phyloP scores from a whole-genome alignment of 2,329 filamentous ascomycete species.

The Penicillium polonicum region DNA sequence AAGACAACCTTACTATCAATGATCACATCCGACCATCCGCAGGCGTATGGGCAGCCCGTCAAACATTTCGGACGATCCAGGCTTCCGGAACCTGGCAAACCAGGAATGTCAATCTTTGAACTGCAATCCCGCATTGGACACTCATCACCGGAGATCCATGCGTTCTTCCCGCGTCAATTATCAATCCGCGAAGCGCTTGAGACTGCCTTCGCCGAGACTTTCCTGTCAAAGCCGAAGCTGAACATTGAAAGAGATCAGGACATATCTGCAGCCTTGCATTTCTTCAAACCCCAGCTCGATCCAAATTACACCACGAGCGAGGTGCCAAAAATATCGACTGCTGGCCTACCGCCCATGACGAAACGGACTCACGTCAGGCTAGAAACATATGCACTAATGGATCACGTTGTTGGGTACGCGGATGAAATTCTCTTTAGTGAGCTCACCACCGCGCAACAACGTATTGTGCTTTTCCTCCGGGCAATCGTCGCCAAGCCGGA shows the following conservation, averaged over 20 bases:
- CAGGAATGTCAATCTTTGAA: constrained; percentile 86
- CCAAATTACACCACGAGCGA: constrained; percentile 42
- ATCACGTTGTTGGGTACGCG: constrained; percentile 60
- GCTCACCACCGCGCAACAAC: constrained; percentile 56
- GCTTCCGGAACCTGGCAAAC: constrained; percentile 68
- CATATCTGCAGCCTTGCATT: constrained; percentile 68
- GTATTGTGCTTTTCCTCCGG: constrained; percentile 79
- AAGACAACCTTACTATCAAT: constrained; percentile 94
- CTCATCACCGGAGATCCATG: constrained; percentile 89
- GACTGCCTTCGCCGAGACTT: constrained; percentile 88
- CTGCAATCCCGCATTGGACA: constrained; percentile 88
- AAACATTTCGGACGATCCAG: constrained; percentile 80
- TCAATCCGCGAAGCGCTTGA: constrained; percentile 73
- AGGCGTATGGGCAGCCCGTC: constrained; percentile 86
- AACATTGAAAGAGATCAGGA: constrained; percentile 55
- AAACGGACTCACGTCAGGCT: background rate
- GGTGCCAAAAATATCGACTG: constrained; percentile 16
- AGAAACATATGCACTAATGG: constrained; percentile 11
- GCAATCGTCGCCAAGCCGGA: constrained; percentile 78
- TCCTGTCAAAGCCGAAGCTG: constrained; percentile 68
- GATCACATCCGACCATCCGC: constrained; percentile 92
- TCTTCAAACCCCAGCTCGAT: constrained; percentile 78
- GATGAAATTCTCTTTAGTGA: constrained; percentile 74
- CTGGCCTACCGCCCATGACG: constrained; percentile 22
- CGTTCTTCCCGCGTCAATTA: constrained; percentile 80